Conservation (phyloP, 1,284 basidiomycete species). For the Apiotrichum porosum region DNA sequence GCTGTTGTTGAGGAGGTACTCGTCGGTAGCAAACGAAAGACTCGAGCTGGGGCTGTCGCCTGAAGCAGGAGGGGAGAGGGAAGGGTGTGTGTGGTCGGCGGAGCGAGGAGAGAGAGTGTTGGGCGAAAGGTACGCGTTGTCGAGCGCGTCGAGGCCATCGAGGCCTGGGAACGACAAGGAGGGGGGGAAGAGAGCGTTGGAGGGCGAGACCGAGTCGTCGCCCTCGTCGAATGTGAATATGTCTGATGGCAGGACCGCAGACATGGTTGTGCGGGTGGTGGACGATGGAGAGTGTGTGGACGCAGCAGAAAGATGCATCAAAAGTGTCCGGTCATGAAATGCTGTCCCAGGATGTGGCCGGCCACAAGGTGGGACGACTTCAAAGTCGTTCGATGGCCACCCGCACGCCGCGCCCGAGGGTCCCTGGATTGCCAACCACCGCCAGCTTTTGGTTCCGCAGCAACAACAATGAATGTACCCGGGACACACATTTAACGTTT, state of each 20-base stretch:
- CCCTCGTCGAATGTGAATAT: constrained; percentile 22
- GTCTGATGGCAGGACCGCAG: constrained; percentile 15
- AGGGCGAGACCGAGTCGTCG: constrained; percentile 21
- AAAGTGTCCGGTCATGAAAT: too few relatives aligned
- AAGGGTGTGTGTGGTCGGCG: constrained; percentile 16
- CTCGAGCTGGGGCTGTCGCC: constrained; percentile 31
- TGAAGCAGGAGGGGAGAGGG: constrained; percentile 30
- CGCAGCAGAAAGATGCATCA: too few relatives aligned
- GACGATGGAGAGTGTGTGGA: not conserved
- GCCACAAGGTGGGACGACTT: too few relatives aligned
- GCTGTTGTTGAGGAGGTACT: constrained; percentile 29
- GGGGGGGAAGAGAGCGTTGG: constrained; percentile 26
- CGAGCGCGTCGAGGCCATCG: constrained; percentile 3
- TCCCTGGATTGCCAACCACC: too few relatives aligned
- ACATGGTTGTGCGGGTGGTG: constrained; percentile 8
- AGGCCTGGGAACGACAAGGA: constrained; percentile 21
- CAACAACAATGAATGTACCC: too few relatives aligned
- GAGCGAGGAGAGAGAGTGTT: constrained; percentile 11
- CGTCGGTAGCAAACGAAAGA: constrained; percentile 33
- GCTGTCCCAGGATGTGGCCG: too few relatives aligned
- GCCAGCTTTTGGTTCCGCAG: too few relatives aligned
- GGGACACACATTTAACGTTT: too few relatives aligned
- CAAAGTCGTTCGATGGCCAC: too few relatives aligned
- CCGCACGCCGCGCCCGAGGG: too few relatives aligned
- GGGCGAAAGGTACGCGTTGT: constrained; percentile 12